Base-by-base conservation (phyloP, 2,329 filamentous ascomycete genomes). In the Macrophomina tecta region DNA sequence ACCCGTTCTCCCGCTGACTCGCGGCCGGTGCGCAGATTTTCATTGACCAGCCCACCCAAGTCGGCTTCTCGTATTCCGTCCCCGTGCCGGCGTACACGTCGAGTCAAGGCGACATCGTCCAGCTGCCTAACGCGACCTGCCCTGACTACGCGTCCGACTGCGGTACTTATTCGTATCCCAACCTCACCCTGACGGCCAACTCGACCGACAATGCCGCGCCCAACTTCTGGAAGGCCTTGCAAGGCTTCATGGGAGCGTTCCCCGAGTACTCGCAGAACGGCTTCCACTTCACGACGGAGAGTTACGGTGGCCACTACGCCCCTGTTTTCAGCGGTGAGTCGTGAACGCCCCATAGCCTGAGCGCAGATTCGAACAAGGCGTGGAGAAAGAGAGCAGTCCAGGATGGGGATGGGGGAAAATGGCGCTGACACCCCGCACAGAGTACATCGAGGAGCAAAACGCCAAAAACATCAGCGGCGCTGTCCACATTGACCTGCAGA, bases 31-130 rank as follows among this genome's bases (percentile, higher is more conserved):
- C 16, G 4, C 40, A 72, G 76, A 84, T 92, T 16, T 91, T 90
- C 76, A 86, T 92, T 70, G 89, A 92, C 71, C 86, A 91, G 74
- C 90, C 87, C 8, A 84, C 82, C 9, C 83, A 85, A 55, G 84
- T 86, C 4, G 87, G 87, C 0, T 85, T 88, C 71, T 87, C 84
- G 11, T 89, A 89, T 73, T 80, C 80, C 4, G 74, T 78, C 12
- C 78, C 81, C 0, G 75, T 82, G 6, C 78, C 81, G 23, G 81
- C 70, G 1, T 83, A 82, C 68, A 71, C 67, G n/a, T 75, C 80
- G 49, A 53, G 71, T 2, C 66, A 70, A 46, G 71, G 72, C 1
- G 72, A 71, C 38, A 79, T 86, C 45, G 74, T 86, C 30, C 72
- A 77, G 36, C 72, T 86, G 9, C 82, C 83, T 0, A 76, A 82